Evolutionary conservation across 2,329 filamentous ascomycete species (phyloP).

Genomic region (Clonostachys solani): DNA sequence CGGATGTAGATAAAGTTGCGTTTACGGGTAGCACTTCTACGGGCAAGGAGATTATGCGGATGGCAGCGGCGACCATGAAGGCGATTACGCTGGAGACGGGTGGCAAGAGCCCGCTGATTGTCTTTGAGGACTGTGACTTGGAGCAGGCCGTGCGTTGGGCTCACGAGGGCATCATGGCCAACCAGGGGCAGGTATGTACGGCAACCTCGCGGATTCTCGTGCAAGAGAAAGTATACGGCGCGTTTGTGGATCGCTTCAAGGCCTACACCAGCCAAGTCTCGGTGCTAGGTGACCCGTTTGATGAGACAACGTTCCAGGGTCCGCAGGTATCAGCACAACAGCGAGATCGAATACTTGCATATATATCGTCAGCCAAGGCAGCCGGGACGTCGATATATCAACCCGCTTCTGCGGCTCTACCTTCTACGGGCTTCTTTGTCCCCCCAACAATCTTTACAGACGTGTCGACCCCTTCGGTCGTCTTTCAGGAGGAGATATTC

Average conservation of each 20-base stretch:
- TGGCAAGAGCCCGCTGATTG: slow-evolving; percentile 54
- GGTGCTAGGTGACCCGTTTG: slow-evolving; percentile 62
- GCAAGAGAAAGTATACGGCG: slow-evolving; percentile 50
- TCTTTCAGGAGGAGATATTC: slow-evolving; percentile 23
- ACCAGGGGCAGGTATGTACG: slow-evolving; percentile 57
- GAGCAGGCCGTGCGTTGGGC: slow-evolving; percentile 56
- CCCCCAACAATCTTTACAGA: slow-evolving; percentile 20
- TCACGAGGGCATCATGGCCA: slow-evolving; percentile 40
- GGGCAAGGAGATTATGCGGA: slow-evolving; percentile 66
- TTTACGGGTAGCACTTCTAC: slow-evolving; percentile 70
- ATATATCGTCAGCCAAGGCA: slow-evolving; percentile 59
- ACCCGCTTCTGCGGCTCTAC: slow-evolving; percentile 5
- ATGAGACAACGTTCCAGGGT: slow-evolving; percentile 60
- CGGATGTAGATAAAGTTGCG: slow-evolving; percentile 64
- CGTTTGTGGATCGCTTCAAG: slow-evolving; percentile 60
- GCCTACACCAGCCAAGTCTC: slow-evolving; percentile 48
- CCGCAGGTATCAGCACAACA: slow-evolving; percentile 63
- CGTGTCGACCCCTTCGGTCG: slow-evolving; percentile 10
- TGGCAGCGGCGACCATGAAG: slow-evolving; percentile 56
- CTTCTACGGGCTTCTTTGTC: slow-evolving; percentile 16
- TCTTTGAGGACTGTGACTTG: slow-evolving; percentile 57
- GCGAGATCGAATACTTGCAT: slow-evolving; percentile 60
- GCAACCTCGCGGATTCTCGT: slow-evolving; percentile 56
- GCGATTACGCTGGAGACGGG: slow-evolving; percentile 57
- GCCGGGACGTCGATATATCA: slow-evolving; percentile 52